Percentiles rank a stretch among this genome's conserved stretches.
These are phyloP conservation scores for Cercis canadensis DNA, from an alignment of 306 rosid genomes.

Conservation along the genomic window DNA sequence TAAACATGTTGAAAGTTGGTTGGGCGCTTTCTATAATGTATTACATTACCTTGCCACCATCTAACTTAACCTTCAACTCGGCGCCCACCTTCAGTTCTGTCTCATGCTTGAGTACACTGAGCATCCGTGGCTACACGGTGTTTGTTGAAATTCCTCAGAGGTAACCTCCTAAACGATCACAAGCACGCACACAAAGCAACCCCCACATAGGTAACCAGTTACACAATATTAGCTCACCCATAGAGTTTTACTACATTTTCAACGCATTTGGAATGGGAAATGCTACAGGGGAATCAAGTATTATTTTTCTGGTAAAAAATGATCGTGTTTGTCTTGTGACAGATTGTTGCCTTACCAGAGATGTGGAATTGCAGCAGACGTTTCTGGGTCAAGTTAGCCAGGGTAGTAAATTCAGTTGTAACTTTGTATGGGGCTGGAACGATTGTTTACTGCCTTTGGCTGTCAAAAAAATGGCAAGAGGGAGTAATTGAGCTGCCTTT, in stretches of 20 bases:
- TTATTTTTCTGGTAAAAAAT: too few relatives aligned
- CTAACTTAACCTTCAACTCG: conserved; percentile 23
- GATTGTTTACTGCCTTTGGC: conserved; percentile 64
- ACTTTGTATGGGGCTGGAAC: conserved; percentile 47
- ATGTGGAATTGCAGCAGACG: conserved; percentile 45
- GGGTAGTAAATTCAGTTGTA: conserved; percentile 37
- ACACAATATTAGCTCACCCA: not conserved
- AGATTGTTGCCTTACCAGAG: not conserved
- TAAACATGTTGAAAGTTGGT: not conserved
- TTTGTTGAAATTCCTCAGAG: not conserved
- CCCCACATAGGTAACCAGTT: not conserved
- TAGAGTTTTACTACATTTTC: not conserved
- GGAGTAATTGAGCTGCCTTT: conserved; percentile 38
- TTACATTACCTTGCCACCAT: not conserved
- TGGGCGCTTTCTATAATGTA: not conserved
- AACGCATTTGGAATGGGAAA: not conserved
- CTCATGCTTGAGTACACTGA: not conserved
- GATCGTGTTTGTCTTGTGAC: not conserved
- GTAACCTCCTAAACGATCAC: not conserved
- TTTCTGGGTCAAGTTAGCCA: conserved; percentile 40
- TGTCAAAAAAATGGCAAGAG: conserved; percentile 51
- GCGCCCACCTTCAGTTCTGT: not conserved
- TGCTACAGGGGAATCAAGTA: too few relatives aligned
- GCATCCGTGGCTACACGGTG: too few relatives aligned
- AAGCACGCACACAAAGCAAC: not conserved